Percentiles rank a stretch among this genome's conserved stretches.
Evolutionary conservation across 2,329 filamentous ascomycete species (phyloP).

Genomic region (Verticillium albo-atrum): DNA sequence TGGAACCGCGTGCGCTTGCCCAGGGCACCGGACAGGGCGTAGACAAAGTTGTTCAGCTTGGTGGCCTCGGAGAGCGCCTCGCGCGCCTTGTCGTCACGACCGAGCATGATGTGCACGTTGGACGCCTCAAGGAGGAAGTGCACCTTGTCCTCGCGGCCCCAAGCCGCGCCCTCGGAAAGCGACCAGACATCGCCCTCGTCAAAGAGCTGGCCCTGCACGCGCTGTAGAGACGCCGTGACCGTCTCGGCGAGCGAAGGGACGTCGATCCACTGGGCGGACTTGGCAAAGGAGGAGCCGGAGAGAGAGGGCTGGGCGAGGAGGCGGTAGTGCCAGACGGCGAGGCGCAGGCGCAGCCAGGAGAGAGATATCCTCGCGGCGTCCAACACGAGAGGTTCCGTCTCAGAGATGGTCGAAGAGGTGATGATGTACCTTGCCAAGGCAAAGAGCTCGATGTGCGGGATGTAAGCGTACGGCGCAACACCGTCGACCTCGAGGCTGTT

Average conservation of each 20-base stretch:
- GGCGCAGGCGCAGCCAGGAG: constrained; percentile 63
- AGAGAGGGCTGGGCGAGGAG: constrained; percentile 53
- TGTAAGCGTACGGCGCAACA: constrained; percentile 78
- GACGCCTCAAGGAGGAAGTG: constrained; percentile 78
- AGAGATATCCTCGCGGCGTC: constrained; percentile 23
- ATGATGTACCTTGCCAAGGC: constrained; percentile 58
- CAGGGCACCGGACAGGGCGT: constrained; percentile 78
- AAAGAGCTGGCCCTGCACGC: constrained; percentile 34
- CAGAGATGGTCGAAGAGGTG: constrained; percentile 16
- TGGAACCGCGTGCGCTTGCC: constrained; percentile 83
- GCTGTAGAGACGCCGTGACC: constrained; percentile 38
- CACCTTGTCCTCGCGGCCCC: constrained; percentile 48
- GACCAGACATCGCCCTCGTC: constrained; percentile 30
- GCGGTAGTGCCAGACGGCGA: constrained; percentile 66
- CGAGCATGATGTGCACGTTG: constrained; percentile 78
- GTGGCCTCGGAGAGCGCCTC: constrained; percentile 67
- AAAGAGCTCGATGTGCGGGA: constrained; percentile 80
- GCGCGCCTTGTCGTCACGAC: constrained; percentile 70
- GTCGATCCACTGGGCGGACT: constrained; percentile 54
- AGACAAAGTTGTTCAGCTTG: constrained; percentile 65
- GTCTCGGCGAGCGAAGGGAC: constrained; percentile 49
- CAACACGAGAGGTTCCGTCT: constrained; percentile 35
- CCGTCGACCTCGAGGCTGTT: constrained; percentile 73
- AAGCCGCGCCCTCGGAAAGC: constrained; percentile 22
- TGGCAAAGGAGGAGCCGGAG: constrained; percentile 49